Evolutionary conservation across 2,329 filamentous ascomycete species (phyloP), one percentile per base, ranked within the genome.

Genomic region (Phialophora verrucosa): DNA sequence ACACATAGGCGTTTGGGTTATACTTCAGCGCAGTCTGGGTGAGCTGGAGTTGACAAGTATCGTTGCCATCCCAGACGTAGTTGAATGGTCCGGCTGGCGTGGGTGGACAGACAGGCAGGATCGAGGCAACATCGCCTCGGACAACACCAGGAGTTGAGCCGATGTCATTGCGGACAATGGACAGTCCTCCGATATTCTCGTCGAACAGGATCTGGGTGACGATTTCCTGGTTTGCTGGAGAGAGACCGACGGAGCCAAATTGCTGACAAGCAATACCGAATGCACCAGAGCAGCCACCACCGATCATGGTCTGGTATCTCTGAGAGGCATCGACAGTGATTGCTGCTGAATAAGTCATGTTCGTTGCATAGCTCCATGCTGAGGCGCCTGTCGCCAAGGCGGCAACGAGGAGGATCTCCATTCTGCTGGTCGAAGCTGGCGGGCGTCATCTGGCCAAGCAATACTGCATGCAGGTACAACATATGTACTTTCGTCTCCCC

Each of bases 11-110:
- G 32, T 65, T 65, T 10, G 63, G 63, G 51, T 65, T 65, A 69
- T 80, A 80, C 29, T 70, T 69, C 27, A 76, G 72, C 3, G 84
- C 84, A 72, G 84, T 77, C 73, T 86, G 78, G 7, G 81, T 80
- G 47, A 87, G 76, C 74, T 79, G 85, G 14, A 87, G 74, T 75
- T 87, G 85, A 6, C 82, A 82, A 12, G 75, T 74, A 62, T 85
- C 81, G 59, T 83, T 79, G 8, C 75, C 75, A 66, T 84, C 81
- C 77, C 81, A 84, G 11, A 74, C 72, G 62, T 84, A 85, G 11
- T 76, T 72, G 0, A 82, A 81, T 20, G 74, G 74, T 3, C 75
- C 78, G 1, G 68, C 74, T 1, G 82, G 79, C 2, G 76, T 75
- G 1, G 82, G 82, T 0, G 82, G 82, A 62, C 74, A 80, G 44